phyloP scores from a whole-genome alignment of 2,329 filamentous ascomycete genomes.

The Cytospora chrysosperma region DNA sequence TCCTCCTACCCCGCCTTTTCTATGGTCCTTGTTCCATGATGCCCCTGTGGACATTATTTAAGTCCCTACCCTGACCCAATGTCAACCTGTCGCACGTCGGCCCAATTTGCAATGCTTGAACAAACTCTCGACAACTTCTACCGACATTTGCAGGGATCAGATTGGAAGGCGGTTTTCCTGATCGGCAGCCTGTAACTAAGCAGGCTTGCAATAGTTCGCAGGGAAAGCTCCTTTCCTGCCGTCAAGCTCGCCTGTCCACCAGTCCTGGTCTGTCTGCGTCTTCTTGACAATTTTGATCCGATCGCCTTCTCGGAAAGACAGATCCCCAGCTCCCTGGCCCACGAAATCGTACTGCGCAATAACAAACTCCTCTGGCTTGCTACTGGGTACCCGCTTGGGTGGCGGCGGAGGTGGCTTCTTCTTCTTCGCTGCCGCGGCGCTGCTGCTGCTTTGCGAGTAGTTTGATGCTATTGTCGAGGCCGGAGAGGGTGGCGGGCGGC shows the following conservation, averaged over 20 bases:
- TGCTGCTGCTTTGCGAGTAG: constrained; percentile 27
- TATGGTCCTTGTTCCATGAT: not conserved
- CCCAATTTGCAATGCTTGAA: not conserved
- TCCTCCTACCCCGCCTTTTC: not conserved
- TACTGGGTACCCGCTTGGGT: constrained; percentile 55
- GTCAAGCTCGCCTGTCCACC: constrained; percentile 79
- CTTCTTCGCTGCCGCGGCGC: constrained; percentile 55
- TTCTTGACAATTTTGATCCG: constrained; percentile 74
- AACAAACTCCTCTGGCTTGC: constrained; percentile 56
- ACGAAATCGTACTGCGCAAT: constrained; percentile 74
- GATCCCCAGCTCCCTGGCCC: constrained; percentile 67
- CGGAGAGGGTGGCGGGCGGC: constrained; percentile 27
- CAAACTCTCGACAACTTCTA: not conserved
- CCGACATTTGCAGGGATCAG: not conserved
- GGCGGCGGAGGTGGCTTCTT: constrained; percentile 73
- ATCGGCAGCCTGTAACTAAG: constrained; percentile 26
- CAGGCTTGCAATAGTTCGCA: constrained; percentile 71
- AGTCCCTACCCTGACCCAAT: not conserved
- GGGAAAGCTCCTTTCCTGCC: constrained; percentile 73
- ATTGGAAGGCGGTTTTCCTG: not conserved
- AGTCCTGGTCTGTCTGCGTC: constrained; percentile 78
- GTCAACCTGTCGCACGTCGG: not conserved
- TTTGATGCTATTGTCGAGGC: constrained; percentile 31
- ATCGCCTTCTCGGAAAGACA: constrained; percentile 75
- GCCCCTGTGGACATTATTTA: not conserved